These are phyloP conservation scores for Lonicera japonica DNA, from an alignment of 129 eudicot species.

Conservation along the genomic window DNA sequence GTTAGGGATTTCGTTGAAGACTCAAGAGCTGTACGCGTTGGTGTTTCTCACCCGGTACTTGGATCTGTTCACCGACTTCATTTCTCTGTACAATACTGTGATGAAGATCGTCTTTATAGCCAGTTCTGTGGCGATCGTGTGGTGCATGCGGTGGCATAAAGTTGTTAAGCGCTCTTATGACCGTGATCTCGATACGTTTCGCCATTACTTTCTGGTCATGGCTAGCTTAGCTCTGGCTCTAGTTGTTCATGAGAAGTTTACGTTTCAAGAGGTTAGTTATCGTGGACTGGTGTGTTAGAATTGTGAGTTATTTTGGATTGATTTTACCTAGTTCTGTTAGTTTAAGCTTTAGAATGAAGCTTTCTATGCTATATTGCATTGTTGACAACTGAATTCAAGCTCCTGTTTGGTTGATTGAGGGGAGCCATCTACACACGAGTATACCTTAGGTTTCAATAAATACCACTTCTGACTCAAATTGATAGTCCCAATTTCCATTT, in stretches of 20 bases:
- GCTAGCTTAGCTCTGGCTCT: constrained; percentile 52
- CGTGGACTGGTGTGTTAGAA: background rate
- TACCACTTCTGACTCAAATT: too few species aligned
- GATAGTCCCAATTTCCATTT: too few species aligned
- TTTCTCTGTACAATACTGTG: constrained; percentile 61
- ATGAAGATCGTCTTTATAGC: constrained; percentile 69
- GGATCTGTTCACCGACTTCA: constrained; percentile 61
- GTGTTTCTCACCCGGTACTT: constrained; percentile 68
- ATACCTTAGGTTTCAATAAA: too few species aligned
- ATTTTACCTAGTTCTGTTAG: too few species aligned
- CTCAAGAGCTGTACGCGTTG: constrained; percentile 71
- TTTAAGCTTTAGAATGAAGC: too few species aligned
- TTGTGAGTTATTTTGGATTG: too few species aligned
- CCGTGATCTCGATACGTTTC: constrained; percentile 68
- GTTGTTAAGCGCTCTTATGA: constrained; percentile 68
- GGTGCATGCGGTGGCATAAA: constrained; percentile 67
- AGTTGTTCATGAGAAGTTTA: constrained; percentile 61
- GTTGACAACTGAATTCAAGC: too few species aligned
- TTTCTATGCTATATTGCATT: too few species aligned
- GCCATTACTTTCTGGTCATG: constrained; percentile 46
- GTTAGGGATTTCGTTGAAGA: constrained; percentile 79
- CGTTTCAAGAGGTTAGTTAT: constrained; percentile 58
- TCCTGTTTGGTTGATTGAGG: too few species aligned
- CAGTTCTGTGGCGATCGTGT: constrained; percentile 64
- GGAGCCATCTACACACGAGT: too few species aligned